Conservation (phyloP, 352 stramenopile species). For the Globisporangium perplexum region DNA sequence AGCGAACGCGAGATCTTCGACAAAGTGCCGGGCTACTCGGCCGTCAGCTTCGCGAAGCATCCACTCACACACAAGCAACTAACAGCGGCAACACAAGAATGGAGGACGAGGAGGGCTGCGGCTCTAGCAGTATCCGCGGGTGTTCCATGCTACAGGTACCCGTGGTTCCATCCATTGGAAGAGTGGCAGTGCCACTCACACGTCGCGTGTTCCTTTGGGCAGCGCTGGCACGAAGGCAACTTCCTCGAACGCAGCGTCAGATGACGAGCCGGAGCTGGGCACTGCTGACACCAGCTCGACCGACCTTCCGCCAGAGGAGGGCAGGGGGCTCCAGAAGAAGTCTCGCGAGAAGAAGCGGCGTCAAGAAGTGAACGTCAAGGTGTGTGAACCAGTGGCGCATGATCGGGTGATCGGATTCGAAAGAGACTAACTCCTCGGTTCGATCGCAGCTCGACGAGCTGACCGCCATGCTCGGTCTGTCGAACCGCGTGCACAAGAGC, state of each 20-base stretch:
- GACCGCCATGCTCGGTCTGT: constrained; percentile 58
- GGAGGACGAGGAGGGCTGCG: no score
- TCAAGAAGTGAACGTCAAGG: constrained; percentile 79
- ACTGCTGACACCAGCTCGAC: constrained; percentile 43
- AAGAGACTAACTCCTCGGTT: background rate
- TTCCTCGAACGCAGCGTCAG: constrained; percentile 16
- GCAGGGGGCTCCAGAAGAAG: constrained; percentile 66
- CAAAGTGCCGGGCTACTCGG: no score
- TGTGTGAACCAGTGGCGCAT: constrained; percentile 9
- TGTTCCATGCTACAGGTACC: background rate
- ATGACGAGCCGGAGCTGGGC: constrained; percentile 39
- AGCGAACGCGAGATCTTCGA: no score
- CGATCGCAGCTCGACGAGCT: constrained; percentile 64
- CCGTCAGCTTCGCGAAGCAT: no score
- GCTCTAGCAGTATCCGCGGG: constrained; percentile 23
- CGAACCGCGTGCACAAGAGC: constrained; percentile 70
- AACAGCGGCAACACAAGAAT: no score
- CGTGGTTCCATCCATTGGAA: no score
- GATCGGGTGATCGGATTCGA: background rate
- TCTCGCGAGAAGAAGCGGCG: constrained; percentile 72
- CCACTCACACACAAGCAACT: no score
- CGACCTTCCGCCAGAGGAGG: constrained; percentile 42
- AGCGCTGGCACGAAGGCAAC: no score
- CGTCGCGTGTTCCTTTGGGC: no score
- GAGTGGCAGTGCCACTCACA: no score